These are phyloP conservation scores for Fusarium annulatum DNA, from an alignment of 2,329 filamentous ascomycete genomes.

Conservation along the genomic window DNA sequence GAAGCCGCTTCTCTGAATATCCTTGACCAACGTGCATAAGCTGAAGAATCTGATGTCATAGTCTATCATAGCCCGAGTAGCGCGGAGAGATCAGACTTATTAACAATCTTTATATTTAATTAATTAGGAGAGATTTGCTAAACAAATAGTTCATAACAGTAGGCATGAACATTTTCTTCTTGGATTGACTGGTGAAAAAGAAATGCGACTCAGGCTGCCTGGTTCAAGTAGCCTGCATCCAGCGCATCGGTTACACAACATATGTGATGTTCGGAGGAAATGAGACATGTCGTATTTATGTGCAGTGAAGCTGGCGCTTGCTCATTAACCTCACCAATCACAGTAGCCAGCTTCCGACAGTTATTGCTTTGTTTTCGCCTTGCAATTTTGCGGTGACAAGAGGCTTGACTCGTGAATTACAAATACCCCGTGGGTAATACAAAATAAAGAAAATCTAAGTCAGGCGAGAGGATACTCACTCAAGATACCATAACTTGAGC, in stretches of 20 bases:
- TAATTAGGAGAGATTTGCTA: accelerated
- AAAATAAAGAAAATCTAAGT: accelerated
- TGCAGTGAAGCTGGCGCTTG: not conserved
- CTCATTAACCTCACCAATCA: not conserved
- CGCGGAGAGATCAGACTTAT: accelerated
- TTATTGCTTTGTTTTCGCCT: not conserved
- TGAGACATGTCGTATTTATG: not conserved
- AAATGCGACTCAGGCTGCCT: not conserved
- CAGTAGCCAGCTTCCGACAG: too few species aligned
- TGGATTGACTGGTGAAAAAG: not conserved
- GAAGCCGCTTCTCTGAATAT: not conserved
- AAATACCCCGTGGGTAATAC: not conserved
- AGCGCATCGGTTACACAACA: not conserved
- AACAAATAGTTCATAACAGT: accelerated
- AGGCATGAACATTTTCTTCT: accelerated
- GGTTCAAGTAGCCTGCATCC: too few species aligned
- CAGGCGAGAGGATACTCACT: not conserved
- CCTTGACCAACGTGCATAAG: not conserved
- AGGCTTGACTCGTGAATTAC: not conserved
- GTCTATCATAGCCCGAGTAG: not conserved
- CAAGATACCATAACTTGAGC: accelerated
- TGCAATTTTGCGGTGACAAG: not conserved
- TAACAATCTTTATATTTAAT: accelerated
- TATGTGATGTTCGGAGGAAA: not conserved
- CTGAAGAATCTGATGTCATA: not conserved